Base-by-base conservation (phyloP, 176 grass and related monocot species). In the Phoenix dactylifera region DNA sequence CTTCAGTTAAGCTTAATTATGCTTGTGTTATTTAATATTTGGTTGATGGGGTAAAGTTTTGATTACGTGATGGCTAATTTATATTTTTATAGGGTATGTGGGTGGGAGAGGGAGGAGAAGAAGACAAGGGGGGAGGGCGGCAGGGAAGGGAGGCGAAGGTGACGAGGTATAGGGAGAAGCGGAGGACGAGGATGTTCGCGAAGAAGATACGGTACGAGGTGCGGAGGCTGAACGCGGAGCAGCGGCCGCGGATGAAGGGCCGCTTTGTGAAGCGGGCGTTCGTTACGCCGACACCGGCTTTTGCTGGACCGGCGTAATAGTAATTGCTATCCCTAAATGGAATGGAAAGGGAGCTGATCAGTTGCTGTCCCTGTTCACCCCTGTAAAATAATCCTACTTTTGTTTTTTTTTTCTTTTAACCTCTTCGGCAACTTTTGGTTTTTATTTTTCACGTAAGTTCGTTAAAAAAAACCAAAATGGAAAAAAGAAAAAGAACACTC, bases 181-280 rank as follows among this genome's bases (percentile, higher is more conserved):
- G 93, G 77, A 82, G 87, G 54, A 88, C 87, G 67, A 60, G 93
- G 78, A 73, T 97, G 70, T 97, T 91, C 73, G 72, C 93, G 5
- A 97, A 97, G 84, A 97, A 97, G 81, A 97, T 97, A 54, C 81
- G 93, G 60, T 97, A 97, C 73, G 87, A 97, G 78, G 93, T 97
- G 78, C 75, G 93, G 23, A 97, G 88, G 72, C 83, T 97, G 22
- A 97, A 97, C 66, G 93, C 93, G 1, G 87, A 97, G 87, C 91
- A 97, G 74, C 78, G 93, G 49, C 87, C 93, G 2, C 71, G 93
- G 62, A 97, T 97, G 81, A 97, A 97, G 69, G 93, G 93, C 49
- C 84, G 93, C 6, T 97, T 97, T 65, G 87, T 91, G 50, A 97
- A 97, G 78, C 80, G 87, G 48, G n/a, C 78, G n/a, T 64, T 18